Evolutionary conservation across 2,329 filamentous ascomycete species (phyloP).

Genomic region (Microcyclospora tardicrescens): DNA sequence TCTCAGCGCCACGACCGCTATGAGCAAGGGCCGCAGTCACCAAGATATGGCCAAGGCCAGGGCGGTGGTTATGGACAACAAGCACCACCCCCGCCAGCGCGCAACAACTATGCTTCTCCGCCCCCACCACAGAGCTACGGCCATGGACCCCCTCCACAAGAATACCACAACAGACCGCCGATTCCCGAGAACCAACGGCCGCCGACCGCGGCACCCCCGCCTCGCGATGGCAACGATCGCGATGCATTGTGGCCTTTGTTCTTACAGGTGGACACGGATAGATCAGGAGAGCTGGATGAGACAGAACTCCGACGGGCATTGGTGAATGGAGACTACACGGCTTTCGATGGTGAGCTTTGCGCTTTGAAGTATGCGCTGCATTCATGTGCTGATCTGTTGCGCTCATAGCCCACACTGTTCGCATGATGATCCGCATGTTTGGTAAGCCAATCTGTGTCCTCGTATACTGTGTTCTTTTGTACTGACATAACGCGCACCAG

Average conservation of each 20-base stretch:
- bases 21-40: slow-evolving; percentile 9
- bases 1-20: slow-evolving; percentile 25
- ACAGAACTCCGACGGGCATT: slow-evolving; percentile 76
- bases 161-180: slow-evolving; percentile 51
- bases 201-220: slow-evolving; percentile 36
- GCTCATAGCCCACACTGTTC: slow-evolving; percentile 55
- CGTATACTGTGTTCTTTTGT: too few species aligned
- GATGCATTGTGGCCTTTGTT: slow-evolving; percentile 69
- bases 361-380: too few species aligned
- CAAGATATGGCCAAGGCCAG: slow-evolving; percentile 9
- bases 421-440: slow-evolving; percentile 99
- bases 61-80: slow-evolving; percentile 1
- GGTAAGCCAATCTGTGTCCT: too few species aligned
- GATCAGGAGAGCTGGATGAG: slow-evolving; percentile 72
- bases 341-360: slow-evolving; percentile 54
- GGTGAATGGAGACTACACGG: slow-evolving; percentile 90
- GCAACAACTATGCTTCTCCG: slow-evolving; percentile 29
- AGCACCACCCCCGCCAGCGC: slow-evolving; percentile 8
- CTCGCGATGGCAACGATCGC: slow-evolving; percentile 50
- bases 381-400: too few species aligned
- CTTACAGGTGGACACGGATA: slow-evolving; percentile 75
- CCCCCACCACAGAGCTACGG: slow-evolving; percentile 40
- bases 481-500: too few species aligned
- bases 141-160: slow-evolving; percentile 41
- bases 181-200: slow-evolving; percentile 33